A percentile compares a stretch with the other conserved stretches of the same genome.
Conservation (phyloP, 139 green algal genomes). For the Chlamydomonas eustigma region DNA sequence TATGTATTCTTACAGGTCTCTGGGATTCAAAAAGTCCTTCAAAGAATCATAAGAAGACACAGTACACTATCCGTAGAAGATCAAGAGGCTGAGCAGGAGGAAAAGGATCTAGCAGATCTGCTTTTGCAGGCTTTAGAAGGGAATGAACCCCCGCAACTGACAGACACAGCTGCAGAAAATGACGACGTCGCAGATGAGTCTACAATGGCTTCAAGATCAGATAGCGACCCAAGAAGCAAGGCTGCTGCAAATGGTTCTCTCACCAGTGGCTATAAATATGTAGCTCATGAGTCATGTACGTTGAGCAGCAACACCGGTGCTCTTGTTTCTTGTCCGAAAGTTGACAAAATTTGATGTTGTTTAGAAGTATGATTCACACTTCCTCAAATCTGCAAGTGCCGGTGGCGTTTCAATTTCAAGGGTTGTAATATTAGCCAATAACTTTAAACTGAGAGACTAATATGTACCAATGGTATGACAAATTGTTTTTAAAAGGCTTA, state of each 20-base stretch:
- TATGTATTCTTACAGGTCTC: neutral
- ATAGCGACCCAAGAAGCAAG: neutral
- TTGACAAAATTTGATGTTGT: neutral
- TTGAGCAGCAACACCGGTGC: neutral
- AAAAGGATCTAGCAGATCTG: neutral
- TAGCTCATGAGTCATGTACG: neutral
- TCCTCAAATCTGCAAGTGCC: too few species aligned
- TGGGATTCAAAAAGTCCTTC: neutral
- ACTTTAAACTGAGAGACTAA: too few species aligned
- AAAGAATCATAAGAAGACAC: neutral
- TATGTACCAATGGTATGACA: too few species aligned
- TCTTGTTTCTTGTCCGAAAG: neutral
- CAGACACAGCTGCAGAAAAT: neutral
- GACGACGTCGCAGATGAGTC: neutral
- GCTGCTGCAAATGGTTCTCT: neutral
- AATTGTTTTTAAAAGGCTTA: too few species aligned
- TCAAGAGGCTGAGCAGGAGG: neutral
- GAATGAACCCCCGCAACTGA: neutral
- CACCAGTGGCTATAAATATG: too few species aligned
- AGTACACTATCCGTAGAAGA: neutral
- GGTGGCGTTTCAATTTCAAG: too few species aligned
- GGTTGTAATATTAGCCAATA: too few species aligned
- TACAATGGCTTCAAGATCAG: too few species aligned
- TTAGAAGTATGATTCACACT: too few species aligned
- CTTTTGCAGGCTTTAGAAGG: neutral